phyloP scores from a whole-genome alignment of 2,329 filamentous ascomycete genomes.

The Basipetospora sp. region DNA sequence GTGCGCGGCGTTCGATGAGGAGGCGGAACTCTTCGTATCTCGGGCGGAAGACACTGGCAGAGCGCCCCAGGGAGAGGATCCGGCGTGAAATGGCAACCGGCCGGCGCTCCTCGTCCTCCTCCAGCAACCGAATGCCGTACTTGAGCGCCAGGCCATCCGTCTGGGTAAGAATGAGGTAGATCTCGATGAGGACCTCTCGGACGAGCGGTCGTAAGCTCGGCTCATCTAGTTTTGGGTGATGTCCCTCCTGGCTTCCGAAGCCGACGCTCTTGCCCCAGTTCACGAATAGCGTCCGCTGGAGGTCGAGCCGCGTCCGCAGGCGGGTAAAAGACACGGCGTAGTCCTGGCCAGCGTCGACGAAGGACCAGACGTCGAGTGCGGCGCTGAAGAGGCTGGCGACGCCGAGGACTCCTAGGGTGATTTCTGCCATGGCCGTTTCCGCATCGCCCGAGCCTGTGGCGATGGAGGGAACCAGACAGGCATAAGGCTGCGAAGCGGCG shows the following conservation, averaged over 20 bases:
- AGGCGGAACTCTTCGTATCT: conserved; percentile 1
- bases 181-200: background rate
- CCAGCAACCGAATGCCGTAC: conserved; percentile 1
- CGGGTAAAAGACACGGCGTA: conserved; percentile 1
- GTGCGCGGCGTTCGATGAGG: background rate
- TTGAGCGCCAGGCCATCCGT: conserved; percentile 1
- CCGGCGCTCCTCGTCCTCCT: background rate
- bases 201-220: background rate
- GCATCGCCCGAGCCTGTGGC: too few species aligned
- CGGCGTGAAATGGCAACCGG: background rate
- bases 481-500: too few species aligned
- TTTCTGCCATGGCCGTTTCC: conserved; percentile 3
- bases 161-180: conserved; percentile 2
- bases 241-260: conserved; percentile 2
- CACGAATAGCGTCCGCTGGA: conserved; percentile 5
- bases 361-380: conserved; percentile 4
- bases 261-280: conserved; percentile 6
- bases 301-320: conserved; percentile 4
- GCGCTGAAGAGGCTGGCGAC: conserved; percentile 5
- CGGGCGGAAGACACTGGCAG: background rate
- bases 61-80: background rate
- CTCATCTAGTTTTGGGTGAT: conserved; percentile 2
- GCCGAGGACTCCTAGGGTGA: conserved; percentile 2
- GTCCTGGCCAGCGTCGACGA: conserved; percentile 6
- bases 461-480: too few species aligned